Percentiles rank a stretch among this genome's conserved stretches.
phyloP scores from a whole-genome alignment of 2,329 filamentous ascomycete species.

The Epichloe amarillans region DNA sequence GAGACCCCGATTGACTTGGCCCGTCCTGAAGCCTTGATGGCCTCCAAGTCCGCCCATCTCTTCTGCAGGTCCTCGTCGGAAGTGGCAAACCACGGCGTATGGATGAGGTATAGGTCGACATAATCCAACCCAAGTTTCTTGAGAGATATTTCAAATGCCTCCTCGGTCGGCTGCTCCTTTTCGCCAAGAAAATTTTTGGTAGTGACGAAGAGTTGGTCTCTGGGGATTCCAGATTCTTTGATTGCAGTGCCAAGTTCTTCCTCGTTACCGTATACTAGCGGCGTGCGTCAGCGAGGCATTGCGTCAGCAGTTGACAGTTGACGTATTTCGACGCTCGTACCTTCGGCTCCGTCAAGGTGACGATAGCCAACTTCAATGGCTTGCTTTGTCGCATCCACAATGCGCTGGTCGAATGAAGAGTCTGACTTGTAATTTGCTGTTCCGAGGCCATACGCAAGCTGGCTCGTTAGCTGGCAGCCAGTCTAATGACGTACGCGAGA shows the following conservation, averaged over 20 bases:
- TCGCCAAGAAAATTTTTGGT: constrained; percentile 41
- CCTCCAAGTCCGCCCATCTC: constrained; percentile 48
- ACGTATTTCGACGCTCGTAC: constrained; percentile 23
- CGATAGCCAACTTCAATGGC: constrained; percentile 58
- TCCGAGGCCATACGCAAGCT: constrained; percentile 61
- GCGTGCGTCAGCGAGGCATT: neutral
- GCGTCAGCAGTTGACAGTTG: neutral
- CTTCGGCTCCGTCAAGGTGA: constrained; percentile 64
- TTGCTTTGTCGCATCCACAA: constrained; percentile 36
- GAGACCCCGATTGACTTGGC: constrained; percentile 63
- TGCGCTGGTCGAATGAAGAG: constrained; percentile 39
- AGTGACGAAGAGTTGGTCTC: constrained; percentile 55
- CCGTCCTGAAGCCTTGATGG: constrained; percentile 52
- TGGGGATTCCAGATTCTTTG: constrained; percentile 49
- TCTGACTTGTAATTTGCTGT: constrained; percentile 48
- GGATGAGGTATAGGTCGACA: constrained; percentile 57
- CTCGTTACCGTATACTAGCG: constrained; percentile 51
- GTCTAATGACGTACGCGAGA: neutral
- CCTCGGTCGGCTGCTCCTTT: constrained; percentile 26
- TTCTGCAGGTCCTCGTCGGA: constrained; percentile 39
- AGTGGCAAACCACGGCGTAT: constrained; percentile 40
- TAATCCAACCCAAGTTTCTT: constrained; percentile 55
- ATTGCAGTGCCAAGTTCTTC: constrained; percentile 59
- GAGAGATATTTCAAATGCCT: constrained; percentile 46
- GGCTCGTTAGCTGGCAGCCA: neutral